Conservation (phyloP, 345 rosid genomes). For the Iberis pinnata region DNA sequence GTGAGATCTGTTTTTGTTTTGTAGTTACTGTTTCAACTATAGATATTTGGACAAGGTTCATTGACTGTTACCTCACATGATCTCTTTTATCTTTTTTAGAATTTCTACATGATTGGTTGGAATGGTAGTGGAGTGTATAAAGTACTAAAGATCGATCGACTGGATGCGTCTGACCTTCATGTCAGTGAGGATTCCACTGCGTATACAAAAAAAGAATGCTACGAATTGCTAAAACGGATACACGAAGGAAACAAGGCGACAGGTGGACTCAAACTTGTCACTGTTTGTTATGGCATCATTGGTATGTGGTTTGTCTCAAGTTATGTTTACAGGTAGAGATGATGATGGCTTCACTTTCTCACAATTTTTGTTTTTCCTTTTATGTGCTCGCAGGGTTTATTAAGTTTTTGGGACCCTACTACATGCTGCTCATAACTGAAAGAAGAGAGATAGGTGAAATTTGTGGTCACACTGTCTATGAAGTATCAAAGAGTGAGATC, state of each 20-base stretch:
- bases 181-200: slow-evolving; percentile 74
- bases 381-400: slow-evolving; percentile 59
- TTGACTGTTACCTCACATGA: not conserved
- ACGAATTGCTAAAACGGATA: slow-evolving; percentile 71
- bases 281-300: slow-evolving; percentile 84
- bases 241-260: slow-evolving; percentile 88
- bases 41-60: not conserved
- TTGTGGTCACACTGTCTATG: slow-evolving; percentile 77
- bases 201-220: slow-evolving; percentile 60
- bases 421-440: slow-evolving; percentile 87
- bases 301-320: slow-evolving; percentile 43
- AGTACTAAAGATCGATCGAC: slow-evolving; percentile 35
- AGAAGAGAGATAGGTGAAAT: slow-evolving; percentile 84
- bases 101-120: slow-evolving; percentile 37
- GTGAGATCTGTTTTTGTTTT: not conserved
- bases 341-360: slow-evolving; percentile 3
- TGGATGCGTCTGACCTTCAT: slow-evolving; percentile 64
- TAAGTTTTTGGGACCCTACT: slow-evolving; percentile 92
- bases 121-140: slow-evolving; percentile 32
- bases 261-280: slow-evolving; percentile 81
- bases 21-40: not conserved
- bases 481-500: slow-evolving; percentile 68
- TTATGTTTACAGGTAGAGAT: not conserved
- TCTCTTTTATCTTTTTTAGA: not conserved
- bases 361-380: not conserved